A percentile compares a stretch with the other conserved stretches of the same genome.
These are phyloP conservation scores for Termitomyces sp. DNA, from an alignment of 768 basidiomycete species.

Conservation along the genomic window DNA sequence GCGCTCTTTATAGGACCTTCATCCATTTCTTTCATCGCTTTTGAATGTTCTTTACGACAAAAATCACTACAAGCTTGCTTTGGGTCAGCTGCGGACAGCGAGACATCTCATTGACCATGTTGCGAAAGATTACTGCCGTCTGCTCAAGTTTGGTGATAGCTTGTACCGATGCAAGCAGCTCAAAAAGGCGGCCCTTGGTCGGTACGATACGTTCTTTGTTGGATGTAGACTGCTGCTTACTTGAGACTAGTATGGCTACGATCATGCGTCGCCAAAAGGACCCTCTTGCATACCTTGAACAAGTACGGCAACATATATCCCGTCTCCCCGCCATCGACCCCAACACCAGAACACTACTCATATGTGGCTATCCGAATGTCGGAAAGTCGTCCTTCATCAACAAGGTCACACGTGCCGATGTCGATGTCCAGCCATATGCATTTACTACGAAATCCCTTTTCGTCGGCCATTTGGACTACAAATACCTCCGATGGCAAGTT, in stretches of 20 bases:
- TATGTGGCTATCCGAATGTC: constrained; percentile 99
- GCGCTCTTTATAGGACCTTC: constrained; percentile 58
- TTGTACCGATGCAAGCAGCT: constrained; percentile 98
- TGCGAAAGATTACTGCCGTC: constrained; percentile 92
- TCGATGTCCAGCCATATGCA: constrained; percentile 98
- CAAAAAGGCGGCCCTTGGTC: constrained; percentile 94
- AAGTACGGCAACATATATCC: constrained; percentile 98
- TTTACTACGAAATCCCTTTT: constrained; percentile 99
- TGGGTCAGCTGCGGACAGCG: constrained; percentile 94
- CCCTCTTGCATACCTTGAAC: constrained; percentile 95
- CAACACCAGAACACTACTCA: constrained; percentile 93
- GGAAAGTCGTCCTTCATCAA: constrained; percentile 99
- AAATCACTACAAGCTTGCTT: constrained; percentile 98
- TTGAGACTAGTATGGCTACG: constrained; percentile 80
- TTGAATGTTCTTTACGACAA: constrained; percentile 99
- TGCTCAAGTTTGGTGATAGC: constrained; percentile 97
- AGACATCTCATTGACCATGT: constrained; percentile 96
- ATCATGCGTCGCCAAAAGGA: constrained; percentile 99
- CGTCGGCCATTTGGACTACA: constrained; percentile 98
- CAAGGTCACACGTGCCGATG: constrained; percentile 98
- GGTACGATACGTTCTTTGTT: constrained; percentile 44
- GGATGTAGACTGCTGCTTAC: background rate
- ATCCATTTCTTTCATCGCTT: constrained; percentile 92
- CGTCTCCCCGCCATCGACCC: constrained; percentile 98
- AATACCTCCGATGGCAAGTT: constrained; percentile 99